phyloP scores from a whole-genome alignment of 768 basidiomycete species.

The Hypholoma sublateritium region DNA sequence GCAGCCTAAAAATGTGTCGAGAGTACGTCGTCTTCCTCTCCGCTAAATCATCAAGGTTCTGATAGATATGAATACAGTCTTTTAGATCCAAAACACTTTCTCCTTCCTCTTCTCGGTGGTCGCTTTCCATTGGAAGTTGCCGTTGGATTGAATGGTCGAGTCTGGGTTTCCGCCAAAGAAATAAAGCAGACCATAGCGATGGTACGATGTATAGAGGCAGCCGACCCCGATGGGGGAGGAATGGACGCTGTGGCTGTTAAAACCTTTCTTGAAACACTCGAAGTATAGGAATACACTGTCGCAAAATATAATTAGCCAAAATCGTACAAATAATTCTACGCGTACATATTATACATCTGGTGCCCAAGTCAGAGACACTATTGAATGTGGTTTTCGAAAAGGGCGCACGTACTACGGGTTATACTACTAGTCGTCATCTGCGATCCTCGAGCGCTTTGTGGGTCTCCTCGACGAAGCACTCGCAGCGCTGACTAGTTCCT shows the following conservation, averaged over 20 bases:
- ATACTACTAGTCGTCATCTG: conserved; percentile 57
- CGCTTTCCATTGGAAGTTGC: conserved; percentile 86
- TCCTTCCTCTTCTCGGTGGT: conserved; percentile 78
- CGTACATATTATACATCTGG: conserved; percentile 4
- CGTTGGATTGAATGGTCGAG: conserved; percentile 87
- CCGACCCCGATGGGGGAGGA: conserved; percentile 72
- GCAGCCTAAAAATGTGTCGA: conserved; percentile 84
- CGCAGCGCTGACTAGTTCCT: conserved; percentile 53
- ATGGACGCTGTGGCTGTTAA: conserved; percentile 55
- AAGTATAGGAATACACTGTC: conserved; percentile 28
- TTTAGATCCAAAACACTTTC: conserved; percentile 77
- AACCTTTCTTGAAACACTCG: conserved; percentile 49
- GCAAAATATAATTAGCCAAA: conserved; percentile 10
- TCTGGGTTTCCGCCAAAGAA: conserved; percentile 85
- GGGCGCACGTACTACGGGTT: neutral
- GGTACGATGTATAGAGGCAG: conserved; percentile 77
- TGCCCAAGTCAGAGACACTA: neutral
- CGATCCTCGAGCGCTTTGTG: conserved; percentile 67
- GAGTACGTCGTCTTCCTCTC: conserved; percentile 52
- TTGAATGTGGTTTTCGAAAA: neutral
- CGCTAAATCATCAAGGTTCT: neutral
- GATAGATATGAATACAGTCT: conserved; percentile 44
- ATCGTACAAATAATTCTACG: neutral
- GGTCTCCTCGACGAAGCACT: conserved; percentile 55
- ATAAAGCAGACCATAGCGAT: conserved; percentile 72